phyloP scores from a whole-genome alignment of 768 basidiomycete genomes.

The Dictyophora rubrovolvata region DNA sequence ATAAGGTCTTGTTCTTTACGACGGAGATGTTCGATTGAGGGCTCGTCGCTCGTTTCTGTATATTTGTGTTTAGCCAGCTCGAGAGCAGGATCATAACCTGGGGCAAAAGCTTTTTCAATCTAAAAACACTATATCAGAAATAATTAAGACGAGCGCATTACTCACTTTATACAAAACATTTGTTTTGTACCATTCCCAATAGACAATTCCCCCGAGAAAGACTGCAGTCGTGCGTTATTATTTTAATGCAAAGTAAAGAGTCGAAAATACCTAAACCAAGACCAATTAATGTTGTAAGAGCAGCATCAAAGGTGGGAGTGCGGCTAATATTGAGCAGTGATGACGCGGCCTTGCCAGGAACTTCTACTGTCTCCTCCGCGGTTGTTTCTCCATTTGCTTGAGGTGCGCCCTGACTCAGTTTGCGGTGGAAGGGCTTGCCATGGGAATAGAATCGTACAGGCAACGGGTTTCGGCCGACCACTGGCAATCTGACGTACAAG shows the following conservation, averaged over 20 bases:
- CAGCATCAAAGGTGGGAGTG: slow-evolving; percentile 33
- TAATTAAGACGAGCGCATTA: neutral
- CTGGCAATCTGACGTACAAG: neutral
- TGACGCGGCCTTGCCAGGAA: slow-evolving; percentile 1
- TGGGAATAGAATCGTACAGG: neutral
- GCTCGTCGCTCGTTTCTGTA: slow-evolving; percentile 27
- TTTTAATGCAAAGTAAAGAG: neutral
- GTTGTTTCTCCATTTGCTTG: too few species aligned
- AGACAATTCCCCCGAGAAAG: slow-evolving; percentile 62
- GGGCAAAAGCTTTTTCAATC: slow-evolving; percentile 70
- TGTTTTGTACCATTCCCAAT: slow-evolving; percentile 73
- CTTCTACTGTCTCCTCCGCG: neutral
- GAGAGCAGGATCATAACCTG: slow-evolving; percentile 77
- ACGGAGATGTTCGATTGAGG: slow-evolving; percentile 39
- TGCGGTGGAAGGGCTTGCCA: neutral
- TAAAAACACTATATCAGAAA: slow-evolving; percentile 18
- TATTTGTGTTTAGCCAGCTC: slow-evolving; percentile 44
- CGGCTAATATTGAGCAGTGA: slow-evolving; percentile 15
- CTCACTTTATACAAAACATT: slow-evolving; percentile 70
- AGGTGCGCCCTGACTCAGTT: too few species aligned
- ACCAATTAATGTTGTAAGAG: slow-evolving; percentile 51
- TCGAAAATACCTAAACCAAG: slow-evolving; percentile 38
- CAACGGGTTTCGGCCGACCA: neutral
- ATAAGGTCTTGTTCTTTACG: slow-evolving; percentile 68
- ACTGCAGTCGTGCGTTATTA: slow-evolving; percentile 24